Percentiles rank a stretch among this genome's conserved stretches.
Conservation (phyloP, 108 stramenopile genomes). For the Cyclotella distinguenda region DNA sequence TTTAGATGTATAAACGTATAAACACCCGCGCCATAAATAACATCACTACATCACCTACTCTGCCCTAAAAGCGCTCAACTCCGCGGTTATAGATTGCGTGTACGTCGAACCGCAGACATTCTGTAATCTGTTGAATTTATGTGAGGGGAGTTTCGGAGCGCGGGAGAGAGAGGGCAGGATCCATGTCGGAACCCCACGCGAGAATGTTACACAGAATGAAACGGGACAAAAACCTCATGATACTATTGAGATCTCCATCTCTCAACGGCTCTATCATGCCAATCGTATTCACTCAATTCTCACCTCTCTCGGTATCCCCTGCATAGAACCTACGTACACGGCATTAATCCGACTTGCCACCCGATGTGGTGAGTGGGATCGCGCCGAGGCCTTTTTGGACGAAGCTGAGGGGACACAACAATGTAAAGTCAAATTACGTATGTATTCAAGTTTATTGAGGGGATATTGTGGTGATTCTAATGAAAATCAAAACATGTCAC, state of each 20-base stretch:
- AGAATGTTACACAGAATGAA: background rate
- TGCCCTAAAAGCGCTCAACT: slow-evolving; percentile 58
- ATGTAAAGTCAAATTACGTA: slow-evolving; percentile 74
- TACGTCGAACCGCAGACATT: slow-evolving; percentile 71
- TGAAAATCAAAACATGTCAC: background rate
- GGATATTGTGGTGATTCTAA: slow-evolving; percentile 59
- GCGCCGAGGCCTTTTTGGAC: slow-evolving; percentile 53
- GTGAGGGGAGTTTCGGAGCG: slow-evolving; percentile 62
- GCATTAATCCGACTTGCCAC: slow-evolving; percentile 74
- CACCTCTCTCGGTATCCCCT: slow-evolving; percentile 52
- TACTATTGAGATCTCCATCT: slow-evolving; percentile 15
- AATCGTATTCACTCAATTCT: slow-evolving; percentile 70
- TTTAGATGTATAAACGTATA: too few relatives aligned
- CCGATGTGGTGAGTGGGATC: slow-evolving; percentile 45
- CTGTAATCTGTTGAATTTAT: slow-evolving; percentile 82
- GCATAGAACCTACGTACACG: slow-evolving; percentile 80
- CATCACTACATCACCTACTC: too few relatives aligned
- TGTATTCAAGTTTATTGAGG: slow-evolving; percentile 64
- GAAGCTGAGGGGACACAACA: slow-evolving; percentile 69
- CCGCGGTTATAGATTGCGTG: slow-evolving; percentile 42
- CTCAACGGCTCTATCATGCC: slow-evolving; percentile 57
- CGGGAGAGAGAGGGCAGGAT: slow-evolving; percentile 37
- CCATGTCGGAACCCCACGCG: slow-evolving; percentile 75
- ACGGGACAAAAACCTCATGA: background rate
- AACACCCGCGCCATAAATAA: too few relatives aligned